A percentile compares a stretch with the other conserved stretches of the same genome.
phyloP scores from a whole-genome alignment of 2,329 filamentous ascomycete species.

The Dothideomycetes sp. region DNA sequence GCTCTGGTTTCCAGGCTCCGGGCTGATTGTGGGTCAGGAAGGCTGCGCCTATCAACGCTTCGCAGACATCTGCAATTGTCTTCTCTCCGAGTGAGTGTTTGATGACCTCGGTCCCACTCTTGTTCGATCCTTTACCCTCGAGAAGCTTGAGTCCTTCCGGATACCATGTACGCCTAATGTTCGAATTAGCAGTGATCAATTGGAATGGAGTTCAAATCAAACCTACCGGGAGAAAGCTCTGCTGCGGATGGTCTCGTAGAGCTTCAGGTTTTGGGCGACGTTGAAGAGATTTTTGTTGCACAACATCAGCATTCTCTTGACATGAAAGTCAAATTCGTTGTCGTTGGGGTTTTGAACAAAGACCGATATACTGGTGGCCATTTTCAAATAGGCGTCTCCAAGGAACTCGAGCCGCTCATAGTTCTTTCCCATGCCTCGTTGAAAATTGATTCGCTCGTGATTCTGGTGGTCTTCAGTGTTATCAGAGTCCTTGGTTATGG shows the following conservation, averaged over 20 bases:
- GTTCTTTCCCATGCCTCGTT: slow-evolving; percentile 81
- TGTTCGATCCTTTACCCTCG: slow-evolving; percentile 57
- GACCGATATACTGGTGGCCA: slow-evolving; percentile 83
- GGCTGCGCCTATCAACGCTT: slow-evolving; percentile 85
- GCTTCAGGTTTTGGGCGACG: slow-evolving; percentile 56
- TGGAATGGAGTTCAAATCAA: no score
- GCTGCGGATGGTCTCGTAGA: slow-evolving; percentile 74
- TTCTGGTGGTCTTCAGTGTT: slow-evolving; percentile 63
- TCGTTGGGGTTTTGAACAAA: slow-evolving; percentile 68
- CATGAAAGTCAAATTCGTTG: slow-evolving; percentile 80
- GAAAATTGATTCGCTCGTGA: slow-evolving; percentile 60
- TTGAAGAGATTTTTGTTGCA: slow-evolving; percentile 88
- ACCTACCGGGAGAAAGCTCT: slow-evolving; percentile 54
- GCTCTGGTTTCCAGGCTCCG: slow-evolving; percentile 33
- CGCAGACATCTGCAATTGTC: slow-evolving; percentile 72
- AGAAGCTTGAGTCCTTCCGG: slow-evolving; percentile 66
- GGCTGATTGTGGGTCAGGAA: slow-evolving; percentile 46
- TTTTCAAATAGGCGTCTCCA: slow-evolving; percentile 89
- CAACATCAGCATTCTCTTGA: slow-evolving; percentile 79
- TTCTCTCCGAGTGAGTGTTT: slow-evolving; percentile 73
- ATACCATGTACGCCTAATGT: slow-evolving; percentile 66
- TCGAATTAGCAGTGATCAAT: no score
- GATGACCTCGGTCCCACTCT: slow-evolving; percentile 31
- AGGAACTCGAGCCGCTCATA: slow-evolving; percentile 93
- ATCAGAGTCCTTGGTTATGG: slow-evolving; percentile 85